phyloP scores from a whole-genome alignment of 2,329 filamentous ascomycete genomes.

The Paradendryphiella salina region DNA sequence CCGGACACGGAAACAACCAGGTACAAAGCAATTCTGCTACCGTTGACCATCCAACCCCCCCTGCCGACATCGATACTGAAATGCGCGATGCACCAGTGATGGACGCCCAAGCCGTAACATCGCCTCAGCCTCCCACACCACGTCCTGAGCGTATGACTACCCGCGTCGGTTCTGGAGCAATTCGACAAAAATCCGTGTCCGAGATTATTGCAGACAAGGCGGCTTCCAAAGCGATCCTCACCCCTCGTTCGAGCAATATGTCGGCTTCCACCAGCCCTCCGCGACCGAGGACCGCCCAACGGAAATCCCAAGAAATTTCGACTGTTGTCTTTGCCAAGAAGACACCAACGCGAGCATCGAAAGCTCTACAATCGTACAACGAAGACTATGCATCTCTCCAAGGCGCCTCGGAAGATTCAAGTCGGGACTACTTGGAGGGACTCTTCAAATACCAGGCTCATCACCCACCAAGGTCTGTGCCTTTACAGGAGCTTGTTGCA shows the following conservation, averaged over 20 bases:
- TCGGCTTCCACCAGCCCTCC: constrained; percentile 32
- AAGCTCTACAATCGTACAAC: constrained; percentile 40
- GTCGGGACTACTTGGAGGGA: constrained; percentile 64
- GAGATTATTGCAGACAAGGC: constrained; percentile 69
- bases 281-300: constrained; percentile 26
- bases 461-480: constrained; percentile 57
- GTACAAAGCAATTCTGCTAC: constrained; percentile 17
- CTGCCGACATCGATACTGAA: constrained; percentile 41
- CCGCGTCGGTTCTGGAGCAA: constrained; percentile 69
- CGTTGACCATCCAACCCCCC: constrained; percentile 42
- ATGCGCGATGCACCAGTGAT: constrained; percentile 35
- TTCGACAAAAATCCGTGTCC: constrained; percentile 71
- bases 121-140: constrained; percentile 31
- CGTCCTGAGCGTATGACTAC: constrained; percentile 64
- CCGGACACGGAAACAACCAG: constrained; percentile 17
- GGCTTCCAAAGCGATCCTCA: constrained; percentile 50
- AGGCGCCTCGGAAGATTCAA: constrained; percentile 53
- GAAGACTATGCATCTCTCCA: constrained; percentile 51
- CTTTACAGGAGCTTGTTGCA: constrained; percentile 71
- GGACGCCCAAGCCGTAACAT: constrained; percentile 9
- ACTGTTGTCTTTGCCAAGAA: constrained; percentile 79
- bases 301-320: constrained; percentile 65
- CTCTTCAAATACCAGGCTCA: constrained; percentile 63
- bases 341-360: constrained; percentile 30
- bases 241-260: constrained; percentile 37